These are phyloP conservation scores for Moesziomyces parantarcticus DNA, from an alignment of 1,284 basidiomycete genomes.

Conservation along the genomic window DNA sequence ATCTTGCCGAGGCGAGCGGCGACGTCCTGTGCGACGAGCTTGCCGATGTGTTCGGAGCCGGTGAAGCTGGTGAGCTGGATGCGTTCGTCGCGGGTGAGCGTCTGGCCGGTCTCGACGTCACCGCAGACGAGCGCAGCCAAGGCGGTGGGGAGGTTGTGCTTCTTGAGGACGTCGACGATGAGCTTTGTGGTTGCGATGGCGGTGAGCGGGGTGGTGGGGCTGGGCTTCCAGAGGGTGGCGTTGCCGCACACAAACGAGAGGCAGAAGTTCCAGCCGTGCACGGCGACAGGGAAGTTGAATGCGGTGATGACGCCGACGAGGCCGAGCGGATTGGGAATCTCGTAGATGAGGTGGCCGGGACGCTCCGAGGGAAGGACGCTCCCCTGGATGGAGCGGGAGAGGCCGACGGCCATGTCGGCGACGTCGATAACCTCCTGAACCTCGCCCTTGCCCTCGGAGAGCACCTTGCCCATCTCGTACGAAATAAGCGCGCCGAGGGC, in stretches of 20 bases:
- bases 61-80: slow-evolving; percentile 87
- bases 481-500: slow-evolving; percentile 79
- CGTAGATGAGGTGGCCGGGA: slow-evolving; percentile 53
- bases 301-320: slow-evolving; percentile 88
- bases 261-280: slow-evolving; percentile 80
- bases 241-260: slow-evolving; percentile 90
- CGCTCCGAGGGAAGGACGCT: slow-evolving; percentile 59
- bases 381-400: slow-evolving; percentile 84
- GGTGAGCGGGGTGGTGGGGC: slow-evolving; percentile 83
- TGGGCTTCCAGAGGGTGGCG: slow-evolving; percentile 93
- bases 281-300: slow-evolving; percentile 92
- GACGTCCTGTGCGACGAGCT: slow-evolving; percentile 82
- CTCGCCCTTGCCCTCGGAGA: slow-evolving; percentile 89
- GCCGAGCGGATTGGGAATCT: slow-evolving; percentile 86
- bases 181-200: slow-evolving; percentile 89
- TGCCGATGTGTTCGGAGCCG: slow-evolving; percentile 87
- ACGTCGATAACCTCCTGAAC: slow-evolving; percentile 96
- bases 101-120: slow-evolving; percentile 81
- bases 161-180: slow-evolving; percentile 81
- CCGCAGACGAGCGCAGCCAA: slow-evolving; percentile 85
- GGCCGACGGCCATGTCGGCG: slow-evolving; percentile 81
- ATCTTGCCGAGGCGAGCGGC: slow-evolving; percentile 84
- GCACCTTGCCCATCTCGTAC: slow-evolving; percentile 90
- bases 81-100: slow-evolving; percentile 77
- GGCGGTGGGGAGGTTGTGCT: slow-evolving; percentile 83